Percentiles rank a stretch among this genome's conserved stretches.
These are phyloP conservation scores for Inonotus hispidus DNA, from an alignment of 1,284 basidiomycete species.

Conservation along the genomic window DNA sequence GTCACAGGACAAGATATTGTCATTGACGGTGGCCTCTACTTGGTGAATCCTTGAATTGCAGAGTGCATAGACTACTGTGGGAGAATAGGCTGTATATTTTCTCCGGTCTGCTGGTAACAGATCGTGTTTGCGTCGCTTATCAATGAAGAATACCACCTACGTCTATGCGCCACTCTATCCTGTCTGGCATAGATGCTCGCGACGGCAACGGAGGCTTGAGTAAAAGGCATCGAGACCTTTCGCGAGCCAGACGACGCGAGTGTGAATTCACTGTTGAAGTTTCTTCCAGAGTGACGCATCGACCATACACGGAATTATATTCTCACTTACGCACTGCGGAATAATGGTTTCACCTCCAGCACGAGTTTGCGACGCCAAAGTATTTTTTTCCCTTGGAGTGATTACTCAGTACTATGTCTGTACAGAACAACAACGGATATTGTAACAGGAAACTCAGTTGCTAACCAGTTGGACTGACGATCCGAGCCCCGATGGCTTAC, in stretches of 20 bases:
- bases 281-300: not conserved
- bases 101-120: no score
- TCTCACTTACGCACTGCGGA: not conserved
- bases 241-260: no score
- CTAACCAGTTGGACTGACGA: not conserved
- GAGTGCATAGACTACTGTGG: not conserved
- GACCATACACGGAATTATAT: not conserved
- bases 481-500: not conserved
- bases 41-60: constrained; percentile 27
- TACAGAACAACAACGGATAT: no score
- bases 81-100: not conserved
- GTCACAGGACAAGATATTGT: constrained; percentile 28
- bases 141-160: no score
- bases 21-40: constrained; percentile 28
- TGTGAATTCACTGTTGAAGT: no score
- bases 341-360: not conserved
- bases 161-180: no score
- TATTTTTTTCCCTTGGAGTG: no score
- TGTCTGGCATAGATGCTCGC: no score
- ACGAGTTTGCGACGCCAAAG: not conserved
- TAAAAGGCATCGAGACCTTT: no score
- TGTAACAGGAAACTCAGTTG: not conserved
- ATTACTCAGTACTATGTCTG: no score
- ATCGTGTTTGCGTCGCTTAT: no score
- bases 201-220: no score